Evolutionary conservation across 176 grass and related monocot genomes (phyloP).

Genomic region (Raddia distichophylla): DNA sequence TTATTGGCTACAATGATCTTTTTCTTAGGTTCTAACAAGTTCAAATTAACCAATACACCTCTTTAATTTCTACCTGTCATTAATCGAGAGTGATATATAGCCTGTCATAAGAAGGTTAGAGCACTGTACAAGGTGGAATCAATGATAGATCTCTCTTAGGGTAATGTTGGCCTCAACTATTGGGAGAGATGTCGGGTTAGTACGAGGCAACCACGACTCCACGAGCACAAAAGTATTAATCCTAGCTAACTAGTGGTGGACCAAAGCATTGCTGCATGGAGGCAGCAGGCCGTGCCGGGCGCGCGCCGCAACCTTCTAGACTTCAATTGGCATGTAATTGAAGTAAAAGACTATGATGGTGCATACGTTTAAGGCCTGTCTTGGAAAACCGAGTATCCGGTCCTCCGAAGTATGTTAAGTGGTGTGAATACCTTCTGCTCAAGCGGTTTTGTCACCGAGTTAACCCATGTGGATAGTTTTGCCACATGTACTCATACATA

Average conservation of each 20-base stretch:
- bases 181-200: constrained; percentile 22
- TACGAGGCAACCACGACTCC: background rate
- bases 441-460: too few relatives aligned
- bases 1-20: background rate
- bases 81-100: background rate
- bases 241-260: constrained; percentile 10
- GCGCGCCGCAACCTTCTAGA: background rate
- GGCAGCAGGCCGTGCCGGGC: background rate
- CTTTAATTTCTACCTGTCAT: background rate
- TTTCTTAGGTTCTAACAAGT: background rate
- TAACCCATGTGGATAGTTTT: too few relatives aligned
- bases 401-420: too few relatives aligned
- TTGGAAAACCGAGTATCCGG: too few relatives aligned
- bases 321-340: background rate
- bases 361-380: too few relatives aligned
- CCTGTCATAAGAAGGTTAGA: background rate
- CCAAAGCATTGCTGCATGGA: background rate
- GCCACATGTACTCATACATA: too few relatives aligned
- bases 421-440: too few relatives aligned
- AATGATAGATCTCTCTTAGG: constrained; percentile 28
- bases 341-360: too few relatives aligned
- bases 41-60: too few relatives aligned
- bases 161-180: constrained; percentile 13
- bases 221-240: background rate
- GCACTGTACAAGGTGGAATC: constrained; percentile 37